Percentiles rank a stretch among this genome's conserved stretches.
These are phyloP conservation scores for Aspergillus phoenicis DNA, from an alignment of 2,329 filamentous ascomycete genomes.

Conservation along the genomic window DNA sequence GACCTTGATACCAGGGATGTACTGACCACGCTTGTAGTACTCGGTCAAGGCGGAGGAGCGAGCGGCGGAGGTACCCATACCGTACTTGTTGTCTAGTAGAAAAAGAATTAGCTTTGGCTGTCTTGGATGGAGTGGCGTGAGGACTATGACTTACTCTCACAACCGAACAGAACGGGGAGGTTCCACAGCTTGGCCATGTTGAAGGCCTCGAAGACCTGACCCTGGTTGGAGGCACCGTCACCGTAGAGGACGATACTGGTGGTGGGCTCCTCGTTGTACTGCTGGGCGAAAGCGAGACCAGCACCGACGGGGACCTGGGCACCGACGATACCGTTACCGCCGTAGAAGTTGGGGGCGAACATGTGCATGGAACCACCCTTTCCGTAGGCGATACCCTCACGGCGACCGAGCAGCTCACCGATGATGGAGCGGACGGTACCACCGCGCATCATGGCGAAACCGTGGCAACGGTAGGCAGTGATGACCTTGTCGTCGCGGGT, in stretches of 20 bases:
- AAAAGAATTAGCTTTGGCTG: background rate
- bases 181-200: slow-evolving; percentile 99
- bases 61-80: slow-evolving; percentile 96
- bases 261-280: slow-evolving; percentile 87
- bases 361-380: slow-evolving; percentile 99
- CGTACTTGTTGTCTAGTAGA: slow-evolving; percentile 93
- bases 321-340: slow-evolving; percentile 98
- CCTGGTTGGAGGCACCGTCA: slow-evolving; percentile 98
- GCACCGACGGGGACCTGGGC: slow-evolving; percentile 97
- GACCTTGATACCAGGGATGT: slow-evolving; percentile 98
- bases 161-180: slow-evolving; percentile 91
- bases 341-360: slow-evolving; percentile 97
- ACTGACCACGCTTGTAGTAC: slow-evolving; percentile 99
- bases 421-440: slow-evolving; percentile 89
- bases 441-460: slow-evolving; percentile 95
- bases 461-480: slow-evolving; percentile 98
- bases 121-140: background rate
- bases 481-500: slow-evolving; percentile 91
- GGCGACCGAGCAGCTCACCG: slow-evolving; percentile 89
- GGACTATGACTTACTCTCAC: slow-evolving; percentile 75
- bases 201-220: slow-evolving; percentile 99
- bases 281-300: slow-evolving; percentile 93
- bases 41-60: slow-evolving; percentile 95
- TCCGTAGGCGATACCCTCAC: slow-evolving; percentile 95
- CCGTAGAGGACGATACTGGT: slow-evolving; percentile 90